Evolutionary conservation across 768 basidiomycete species (phyloP).

Genomic region (Lactarius trivialis): DNA sequence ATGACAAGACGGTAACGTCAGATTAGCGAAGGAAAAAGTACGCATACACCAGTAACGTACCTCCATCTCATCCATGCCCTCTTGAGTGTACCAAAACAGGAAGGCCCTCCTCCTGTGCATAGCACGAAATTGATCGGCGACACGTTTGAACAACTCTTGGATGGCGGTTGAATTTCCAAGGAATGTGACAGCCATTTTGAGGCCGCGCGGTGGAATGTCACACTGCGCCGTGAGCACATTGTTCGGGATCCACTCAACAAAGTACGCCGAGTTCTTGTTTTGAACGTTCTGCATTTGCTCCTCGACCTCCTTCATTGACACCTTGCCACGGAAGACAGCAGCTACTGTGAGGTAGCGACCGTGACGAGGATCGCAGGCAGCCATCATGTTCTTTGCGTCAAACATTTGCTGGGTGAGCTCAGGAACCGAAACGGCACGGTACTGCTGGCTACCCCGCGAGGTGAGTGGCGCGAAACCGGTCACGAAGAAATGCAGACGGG

Average conservation of each 20-base stretch:
- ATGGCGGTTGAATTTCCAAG: constrained; percentile 96
- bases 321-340: constrained; percentile 97
- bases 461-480: constrained; percentile 94
- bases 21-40: background rate
- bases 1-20: constrained; percentile 3
- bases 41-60: constrained; percentile 29
- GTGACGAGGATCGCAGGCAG: constrained; percentile 92
- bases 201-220: constrained; percentile 91
- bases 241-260: constrained; percentile 99
- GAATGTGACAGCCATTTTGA: constrained; percentile 97
- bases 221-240: constrained; percentile 97
- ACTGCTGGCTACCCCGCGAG: constrained; percentile 89
- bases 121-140: constrained; percentile 95
- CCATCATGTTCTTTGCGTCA: constrained; percentile 99
- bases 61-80: constrained; percentile 99
- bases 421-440: constrained; percentile 94
- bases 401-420: constrained; percentile 99
- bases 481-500: constrained; percentile 99
- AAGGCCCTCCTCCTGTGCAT: constrained; percentile 99
- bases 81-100: constrained; percentile 99
- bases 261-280: constrained; percentile 96
- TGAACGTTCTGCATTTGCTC: constrained; percentile 98
- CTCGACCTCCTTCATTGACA: constrained; percentile 99
- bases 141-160: constrained; percentile 98
- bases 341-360: constrained; percentile 97